Conservation (phyloP, 768 basidiomycete genomes). For the Suillus placidus region DNA sequence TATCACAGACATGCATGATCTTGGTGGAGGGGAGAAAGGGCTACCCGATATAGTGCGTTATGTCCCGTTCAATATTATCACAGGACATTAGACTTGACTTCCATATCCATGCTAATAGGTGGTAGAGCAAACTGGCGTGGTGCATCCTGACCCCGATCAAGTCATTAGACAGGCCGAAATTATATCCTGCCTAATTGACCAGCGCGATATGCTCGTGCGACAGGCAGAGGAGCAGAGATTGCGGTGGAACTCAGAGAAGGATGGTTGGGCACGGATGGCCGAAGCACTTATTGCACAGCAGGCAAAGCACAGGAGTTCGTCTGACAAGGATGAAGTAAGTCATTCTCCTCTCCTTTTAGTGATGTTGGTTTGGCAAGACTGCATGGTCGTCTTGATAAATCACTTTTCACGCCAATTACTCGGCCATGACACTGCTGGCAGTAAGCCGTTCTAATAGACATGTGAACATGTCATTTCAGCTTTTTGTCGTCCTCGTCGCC, state of each 20-base stretch:
- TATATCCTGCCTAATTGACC: slow-evolving; percentile 56
- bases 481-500: background rate
- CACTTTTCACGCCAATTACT: background rate
- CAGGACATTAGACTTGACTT: slow-evolving; percentile 6
- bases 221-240: slow-evolving; percentile 60
- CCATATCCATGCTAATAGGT: slow-evolving; percentile 37
- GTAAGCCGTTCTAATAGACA: background rate
- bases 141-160: slow-evolving; percentile 46
- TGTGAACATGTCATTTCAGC: background rate
- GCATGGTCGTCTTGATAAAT: background rate
- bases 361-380: slow-evolving; percentile 6
- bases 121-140: slow-evolving; percentile 45
- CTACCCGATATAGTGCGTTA: slow-evolving; percentile 58
- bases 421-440: background rate
- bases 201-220: slow-evolving; percentile 58
- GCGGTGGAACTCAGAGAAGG: slow-evolving; percentile 64
- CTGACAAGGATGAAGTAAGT: slow-evolving; percentile 49
- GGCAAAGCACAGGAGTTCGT: slow-evolving; percentile 41
- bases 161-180: slow-evolving; percentile 62
- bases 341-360: slow-evolving; percentile 6
- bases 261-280: slow-evolving; percentile 65
- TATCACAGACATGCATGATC: slow-evolving; percentile 46
- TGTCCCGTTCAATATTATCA: slow-evolving; percentile 16
- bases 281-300: slow-evolving; percentile 62
- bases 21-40: slow-evolving; percentile 49